Percentiles rank a stretch among this genome's conserved stretches.
Evolutionary conservation across 2,329 filamentous ascomycete species (phyloP).

Genomic region (Fusarium robinianum): DNA sequence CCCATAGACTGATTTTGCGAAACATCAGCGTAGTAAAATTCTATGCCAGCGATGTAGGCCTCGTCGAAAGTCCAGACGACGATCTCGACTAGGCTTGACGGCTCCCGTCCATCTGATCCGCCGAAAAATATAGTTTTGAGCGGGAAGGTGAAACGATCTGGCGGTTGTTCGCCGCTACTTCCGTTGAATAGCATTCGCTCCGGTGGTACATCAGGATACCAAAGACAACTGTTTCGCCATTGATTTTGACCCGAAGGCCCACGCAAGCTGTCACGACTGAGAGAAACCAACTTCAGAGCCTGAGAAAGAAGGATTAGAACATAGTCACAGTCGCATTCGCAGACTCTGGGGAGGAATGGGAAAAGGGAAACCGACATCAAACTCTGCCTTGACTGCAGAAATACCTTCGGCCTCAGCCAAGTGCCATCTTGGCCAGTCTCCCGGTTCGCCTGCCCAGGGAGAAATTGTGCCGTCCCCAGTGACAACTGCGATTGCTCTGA

Average conservation of each 20-base stretch:
- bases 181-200: constrained; percentile 9
- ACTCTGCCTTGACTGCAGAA: constrained; percentile 17
- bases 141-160: not conserved
- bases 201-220: constrained; percentile 13
- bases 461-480: constrained; percentile 8
- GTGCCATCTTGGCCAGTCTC: constrained; percentile 10
- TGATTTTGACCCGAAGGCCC: not conserved
- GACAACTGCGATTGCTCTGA: constrained; percentile 12
- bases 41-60: constrained; percentile 7
- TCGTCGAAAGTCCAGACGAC: constrained; percentile 13
- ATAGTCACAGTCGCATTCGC: not conserved
- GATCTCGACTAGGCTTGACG: constrained; percentile 8
- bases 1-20: constrained; percentile 11
- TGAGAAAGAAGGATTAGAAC: not conserved
- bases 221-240: constrained; percentile 16
- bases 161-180: constrained; percentile 1
- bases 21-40: constrained; percentile 12
- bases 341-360: too few species aligned
- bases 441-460: constrained; percentile 11
- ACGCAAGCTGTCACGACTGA: constrained; percentile 4
- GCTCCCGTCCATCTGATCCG: constrained; percentile 1
- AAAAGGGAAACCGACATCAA: constrained; percentile 13
- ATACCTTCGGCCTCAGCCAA: constrained; percentile 5
- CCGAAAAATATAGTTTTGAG: constrained; percentile 14
- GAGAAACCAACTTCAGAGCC: constrained; percentile 19